Base-by-base conservation (phyloP, 1,284 basidiomycete species). In the Austroboletus novae-zelandiae region DNA sequence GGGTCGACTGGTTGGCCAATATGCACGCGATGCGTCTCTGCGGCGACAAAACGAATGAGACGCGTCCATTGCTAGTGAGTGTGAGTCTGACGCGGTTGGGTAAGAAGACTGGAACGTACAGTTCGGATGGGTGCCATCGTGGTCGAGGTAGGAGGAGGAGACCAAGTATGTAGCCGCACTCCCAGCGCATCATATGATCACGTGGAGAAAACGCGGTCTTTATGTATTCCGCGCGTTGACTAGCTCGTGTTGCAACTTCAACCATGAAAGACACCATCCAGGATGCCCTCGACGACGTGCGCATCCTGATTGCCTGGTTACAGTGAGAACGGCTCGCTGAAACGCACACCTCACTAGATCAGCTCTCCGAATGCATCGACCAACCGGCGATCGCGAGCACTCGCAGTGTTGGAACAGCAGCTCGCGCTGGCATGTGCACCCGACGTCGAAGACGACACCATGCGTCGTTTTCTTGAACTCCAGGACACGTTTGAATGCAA, bases 401-500 rank as follows among this genome's bases (percentile, higher is more conserved):
- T 90, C 45, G 69, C 76, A 40, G 69, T 70, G 1, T 67, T 91
- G 35, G 84, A 89, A 59, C 71, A 73, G 39, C 71, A 80, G n/a
- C 67, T 89, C 27, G 85, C 81, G 0, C 58, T 72, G 48, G 76
- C 79, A 31, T 82, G 80, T 56, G 71, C 78, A 17, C 61, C 66
- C 10, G 60, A 66, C 17, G 68, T 76, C 34, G 55, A 71, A 31
- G 69, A 69, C 5, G 74, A 76, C 30, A 71, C 74, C 11, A 68
- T 82, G 53, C 71, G 74, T 44, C 66, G 71, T 44, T 89, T 91
- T 66, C 65, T 84, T 15, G 72, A 76, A 2, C 68, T 88, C 29
- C 89, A 92, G 62, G 81, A 88, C 57, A 79, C 79, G 1, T 89
- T 91, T 58, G 81, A 89, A 62, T 86, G 81, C 64, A 92, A 92